A percentile compares a stretch with the other conserved stretches of the same genome.
Conservation (phyloP, 2,329 filamentous ascomycete genomes). For the Aspergillus neotritici region DNA sequence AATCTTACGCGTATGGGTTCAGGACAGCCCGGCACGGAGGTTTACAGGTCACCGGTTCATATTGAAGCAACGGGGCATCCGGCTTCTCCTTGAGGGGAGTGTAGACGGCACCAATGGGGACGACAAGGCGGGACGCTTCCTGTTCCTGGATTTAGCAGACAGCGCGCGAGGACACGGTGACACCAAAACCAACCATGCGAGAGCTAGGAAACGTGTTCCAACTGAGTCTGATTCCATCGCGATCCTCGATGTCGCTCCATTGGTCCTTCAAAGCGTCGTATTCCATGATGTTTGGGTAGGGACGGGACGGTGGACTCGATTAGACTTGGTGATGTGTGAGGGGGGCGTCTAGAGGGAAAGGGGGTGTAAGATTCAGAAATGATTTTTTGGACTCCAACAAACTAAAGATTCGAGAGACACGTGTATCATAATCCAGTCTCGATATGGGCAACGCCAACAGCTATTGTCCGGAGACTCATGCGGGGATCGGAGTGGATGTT, state of each 20-base stretch:
- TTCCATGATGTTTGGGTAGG: conserved; percentile 59
- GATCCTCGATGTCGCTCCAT: conserved; percentile 94
- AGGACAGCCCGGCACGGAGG: conserved; percentile 90
- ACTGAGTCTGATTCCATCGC: conserved; percentile 89
- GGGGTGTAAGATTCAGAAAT: conserved; percentile 12
- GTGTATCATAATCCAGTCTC: conserved; percentile 29
- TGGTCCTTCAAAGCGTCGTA: conserved; percentile 91
- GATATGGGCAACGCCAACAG: conserved; percentile 25
- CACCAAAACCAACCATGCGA: conserved; percentile 66
- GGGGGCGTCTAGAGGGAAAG: conserved; percentile 14
- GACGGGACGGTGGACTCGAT: conserved; percentile 18
- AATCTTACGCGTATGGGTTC: conserved; percentile 85
- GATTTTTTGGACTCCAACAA: conserved; percentile 16
- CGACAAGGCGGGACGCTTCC: conserved; percentile 91
- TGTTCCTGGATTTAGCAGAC: conserved; percentile 40
- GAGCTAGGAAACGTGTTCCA: conserved; percentile 99
- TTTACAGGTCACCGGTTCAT: conserved; percentile 96
- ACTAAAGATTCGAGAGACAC: conserved; percentile 16
- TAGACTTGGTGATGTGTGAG: conserved; percentile 20
- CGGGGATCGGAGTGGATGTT: conserved; percentile 28
- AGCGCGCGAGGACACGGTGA: conserved; percentile 6
- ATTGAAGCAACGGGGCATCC: conserved; percentile 78
- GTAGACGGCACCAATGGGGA: conserved; percentile 92
- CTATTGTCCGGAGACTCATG: conserved; percentile 26
- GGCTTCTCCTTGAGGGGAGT: conserved; percentile 93